These are phyloP conservation scores for Capillidium rhysosporum DNA, from an alignment of 371 early-diverging fungal genomes.

Conservation along the genomic window DNA sequence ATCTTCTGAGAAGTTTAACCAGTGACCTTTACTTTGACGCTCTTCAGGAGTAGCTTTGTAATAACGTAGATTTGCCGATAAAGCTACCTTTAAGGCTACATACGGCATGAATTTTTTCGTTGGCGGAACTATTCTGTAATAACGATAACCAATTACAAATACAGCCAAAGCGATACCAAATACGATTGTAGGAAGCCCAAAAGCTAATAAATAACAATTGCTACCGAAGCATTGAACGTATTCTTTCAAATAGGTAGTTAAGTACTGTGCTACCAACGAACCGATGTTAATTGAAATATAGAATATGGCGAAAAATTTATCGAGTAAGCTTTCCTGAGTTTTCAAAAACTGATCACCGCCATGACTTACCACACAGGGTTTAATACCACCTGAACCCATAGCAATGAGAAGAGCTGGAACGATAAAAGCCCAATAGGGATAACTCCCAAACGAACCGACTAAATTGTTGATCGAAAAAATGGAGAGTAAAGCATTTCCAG, in stretches of 20 bases:
- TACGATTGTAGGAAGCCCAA: not conserved
- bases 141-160: slow-evolving; percentile 22
- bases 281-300: slow-evolving; percentile 2
- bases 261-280: not conserved
- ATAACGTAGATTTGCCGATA: not conserved
- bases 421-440: not conserved
- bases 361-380: slow-evolving; percentile 18
- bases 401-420: not conserved
- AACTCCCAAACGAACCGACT: not conserved
- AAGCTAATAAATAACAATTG: slow-evolving; percentile 5
- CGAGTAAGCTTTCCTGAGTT: not conserved
- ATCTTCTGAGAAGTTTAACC: slow-evolving; percentile 5
- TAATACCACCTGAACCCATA: not conserved
- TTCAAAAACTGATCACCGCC: slow-evolving; percentile 22
- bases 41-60: not conserved
- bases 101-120: slow-evolving; percentile 5
- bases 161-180: slow-evolving; percentile 9
- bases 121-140: slow-evolving; percentile 31
- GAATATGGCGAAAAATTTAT: slow-evolving; percentile 1
- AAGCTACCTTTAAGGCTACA: slow-evolving; percentile 11
- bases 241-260: not conserved
- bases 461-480: slow-evolving; percentile 4
- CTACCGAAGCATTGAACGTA: not conserved
- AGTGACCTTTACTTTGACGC: not conserved
- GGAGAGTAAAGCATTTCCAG: not conserved